These are phyloP conservation scores for Ordospora colligata DNA, from an alignment of 371 early-diverging fungal genomes.

Conservation along the genomic window DNA sequence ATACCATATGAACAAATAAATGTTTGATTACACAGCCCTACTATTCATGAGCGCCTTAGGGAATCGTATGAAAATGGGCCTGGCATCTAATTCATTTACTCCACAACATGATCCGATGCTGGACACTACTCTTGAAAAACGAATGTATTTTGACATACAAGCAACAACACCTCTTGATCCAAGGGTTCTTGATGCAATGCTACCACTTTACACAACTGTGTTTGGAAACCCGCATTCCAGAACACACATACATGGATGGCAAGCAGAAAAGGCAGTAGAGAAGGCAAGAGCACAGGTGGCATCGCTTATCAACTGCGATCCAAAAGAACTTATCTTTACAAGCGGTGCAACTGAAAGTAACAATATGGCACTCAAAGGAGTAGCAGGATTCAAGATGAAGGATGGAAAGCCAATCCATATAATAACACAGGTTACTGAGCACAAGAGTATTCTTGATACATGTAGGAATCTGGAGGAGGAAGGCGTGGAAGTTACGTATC, in stretches of 20 bases:
- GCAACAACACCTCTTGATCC: constrained; percentile 95
- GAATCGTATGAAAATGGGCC: neutral
- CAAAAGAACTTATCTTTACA: constrained; percentile 94
- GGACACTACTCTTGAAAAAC: neutral
- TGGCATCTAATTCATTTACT: neutral
- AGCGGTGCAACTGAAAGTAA: constrained; percentile 98
- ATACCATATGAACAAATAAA: neutral
- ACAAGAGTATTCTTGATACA: constrained; percentile 97
- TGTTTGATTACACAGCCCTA: neutral
- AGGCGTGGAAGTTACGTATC: constrained; percentile 84
- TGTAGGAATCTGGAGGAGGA: constrained; percentile 87
- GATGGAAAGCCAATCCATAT: constrained; percentile 66
- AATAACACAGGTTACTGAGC: constrained; percentile 94
- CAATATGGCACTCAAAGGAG: constrained; percentile 89
- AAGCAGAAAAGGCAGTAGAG: constrained; percentile 84
- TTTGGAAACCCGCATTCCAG: constrained; percentile 96
- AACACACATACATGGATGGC: constrained; percentile 96
- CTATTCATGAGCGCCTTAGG: neutral
- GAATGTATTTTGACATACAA: constrained; percentile 84
- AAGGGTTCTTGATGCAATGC: constrained; percentile 86
- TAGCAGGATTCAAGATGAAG: constrained; percentile 73
- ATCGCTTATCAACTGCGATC: constrained; percentile 77
- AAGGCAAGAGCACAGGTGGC: constrained; percentile 79
- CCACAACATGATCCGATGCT: neutral
- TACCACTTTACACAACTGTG: constrained; percentile 79